A percentile compares a stretch with the other conserved stretches of the same genome.
phyloP scores from a whole-genome alignment of 352 stramenopile genomes.

The Globisporangium yorkense region DNA sequence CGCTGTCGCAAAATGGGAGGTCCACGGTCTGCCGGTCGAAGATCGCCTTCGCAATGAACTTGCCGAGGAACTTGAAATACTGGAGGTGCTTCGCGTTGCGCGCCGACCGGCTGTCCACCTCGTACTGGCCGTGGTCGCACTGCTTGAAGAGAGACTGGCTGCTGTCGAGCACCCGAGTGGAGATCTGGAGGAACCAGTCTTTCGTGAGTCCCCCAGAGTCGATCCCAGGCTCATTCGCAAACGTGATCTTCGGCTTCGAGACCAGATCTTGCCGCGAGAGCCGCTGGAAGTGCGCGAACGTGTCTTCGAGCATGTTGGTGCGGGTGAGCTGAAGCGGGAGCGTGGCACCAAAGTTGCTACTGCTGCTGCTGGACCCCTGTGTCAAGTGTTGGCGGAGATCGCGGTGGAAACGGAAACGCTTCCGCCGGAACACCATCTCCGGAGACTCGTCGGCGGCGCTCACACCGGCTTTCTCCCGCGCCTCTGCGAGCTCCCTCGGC shows the following conservation, averaged over 20 bases:
- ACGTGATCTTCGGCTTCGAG: constrained; percentile 74
- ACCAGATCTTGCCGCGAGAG: constrained; percentile 44
- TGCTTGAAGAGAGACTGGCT: constrained; percentile 38
- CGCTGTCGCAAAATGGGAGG: constrained; percentile 61
- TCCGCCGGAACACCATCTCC: constrained; percentile 81
- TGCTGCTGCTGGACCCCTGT: constrained; percentile 14
- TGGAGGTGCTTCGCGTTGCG: constrained; percentile 25
- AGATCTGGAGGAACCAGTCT: constrained; percentile 85
- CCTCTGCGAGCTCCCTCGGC: constrained; percentile 36
- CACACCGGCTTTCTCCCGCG: constrained; percentile 32
- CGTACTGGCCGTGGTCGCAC: constrained; percentile 46
- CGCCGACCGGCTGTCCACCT: constrained; percentile 35
- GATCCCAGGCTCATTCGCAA: constrained; percentile 79
- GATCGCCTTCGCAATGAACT: constrained; percentile 80
- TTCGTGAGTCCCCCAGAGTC: constrained; percentile 87
- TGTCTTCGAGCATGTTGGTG: constrained; percentile 66
- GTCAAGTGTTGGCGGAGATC: constrained; percentile 44
- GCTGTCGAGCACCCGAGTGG: constrained; percentile 32
- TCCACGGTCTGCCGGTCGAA: constrained; percentile 83
- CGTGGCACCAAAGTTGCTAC: constrained; percentile 20
- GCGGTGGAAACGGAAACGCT: constrained; percentile 81
- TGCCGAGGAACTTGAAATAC: constrained; percentile 66
- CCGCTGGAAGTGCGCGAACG: constrained; percentile 41
- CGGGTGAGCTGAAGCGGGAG: constrained; percentile 46
- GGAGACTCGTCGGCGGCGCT: constrained; percentile 51